Conservation (phyloP, 345 rosid species). For the Draba incana region DNA sequence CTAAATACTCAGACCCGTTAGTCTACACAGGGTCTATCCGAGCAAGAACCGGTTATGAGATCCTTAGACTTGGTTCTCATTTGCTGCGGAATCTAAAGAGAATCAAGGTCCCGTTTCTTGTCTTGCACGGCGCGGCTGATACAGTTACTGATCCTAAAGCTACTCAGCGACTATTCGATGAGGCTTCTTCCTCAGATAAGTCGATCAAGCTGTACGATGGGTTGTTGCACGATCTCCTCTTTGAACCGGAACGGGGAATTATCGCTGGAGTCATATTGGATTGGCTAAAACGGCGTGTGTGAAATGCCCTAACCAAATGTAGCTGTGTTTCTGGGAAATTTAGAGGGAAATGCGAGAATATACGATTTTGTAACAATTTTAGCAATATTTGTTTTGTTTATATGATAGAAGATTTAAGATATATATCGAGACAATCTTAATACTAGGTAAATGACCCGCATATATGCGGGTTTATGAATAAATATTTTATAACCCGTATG, state of each 20-base stretch:
- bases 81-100: slow-evolving; percentile 63
- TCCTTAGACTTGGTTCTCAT: slow-evolving; percentile 64
- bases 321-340: background rate
- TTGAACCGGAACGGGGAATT: slow-evolving; percentile 74
- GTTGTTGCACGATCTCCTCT: slow-evolving; percentile 80
- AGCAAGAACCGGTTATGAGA: slow-evolving; percentile 85
- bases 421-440: no score
- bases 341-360: background rate
- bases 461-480: no score
- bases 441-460: no score
- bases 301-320: slow-evolving; percentile 1
- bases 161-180: slow-evolving; percentile 60
- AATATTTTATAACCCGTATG: no score
- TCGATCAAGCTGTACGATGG: slow-evolving; percentile 71
- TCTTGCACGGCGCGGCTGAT: slow-evolving; percentile 85
- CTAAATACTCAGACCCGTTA: slow-evolving; percentile 87
- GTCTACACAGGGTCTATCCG: slow-evolving; percentile 83
- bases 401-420: no score
- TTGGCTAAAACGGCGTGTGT: slow-evolving; percentile 69
- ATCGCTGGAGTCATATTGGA: slow-evolving; percentile 62
- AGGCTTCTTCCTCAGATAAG: slow-evolving; percentile 75
- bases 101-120: slow-evolving; percentile 70
- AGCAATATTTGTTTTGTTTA: no score
- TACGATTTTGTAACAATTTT: no score
- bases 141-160: slow-evolving; percentile 83